Base-by-base conservation (phyloP, 768 basidiomycete species). In the Boletus pseudo-olivaceus region DNA sequence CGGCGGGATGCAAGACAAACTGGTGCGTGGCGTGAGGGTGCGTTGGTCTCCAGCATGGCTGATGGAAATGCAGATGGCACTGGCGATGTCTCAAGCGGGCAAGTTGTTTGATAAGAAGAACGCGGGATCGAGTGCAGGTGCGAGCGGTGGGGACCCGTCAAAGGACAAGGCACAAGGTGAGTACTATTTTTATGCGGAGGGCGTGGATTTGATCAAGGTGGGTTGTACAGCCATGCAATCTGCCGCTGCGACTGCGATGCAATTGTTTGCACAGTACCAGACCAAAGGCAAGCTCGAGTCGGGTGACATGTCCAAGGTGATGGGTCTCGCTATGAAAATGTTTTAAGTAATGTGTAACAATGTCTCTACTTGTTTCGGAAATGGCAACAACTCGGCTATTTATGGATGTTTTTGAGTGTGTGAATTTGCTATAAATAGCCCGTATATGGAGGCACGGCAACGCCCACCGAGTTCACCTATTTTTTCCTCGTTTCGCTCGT, bases 101-200 rank as follows among this genome's bases (percentile, higher is more conserved):
- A 70, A 68, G 34, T 8, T 70, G 32, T 70, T 70, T 23, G 68
- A 70, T 29, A 70, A 70, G 64, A 72, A 70, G 59, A 67, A 63
- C 15, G 56, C 48, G 20, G 63, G 65, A 7, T 52, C 49, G 34
- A 34, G 46, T 10, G n/a, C n/a, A n/a, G n/a, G n/a, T n/a, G 39
- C 43, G 29, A 49, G 53, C n/a, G 51, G 55, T 17, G 60, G 48
- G 4, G 49, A 42, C 23, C 47, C 61, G 23, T 14, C 55, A 1
- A 38, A 60, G 33, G 66, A 57, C 51, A 70, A 72, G 58, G 51
- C 64, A 6, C 60, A 72, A 62, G 68, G 68, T 66, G 40, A 10
- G 49, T 55, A 14, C 29, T 12, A 14, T 30, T 30, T 39, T 32
- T 33, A 23, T 19, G 4, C 7, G n/a, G 37, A 19, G 0, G 15